Percentiles rank a stretch among this genome's conserved stretches.
These are phyloP conservation scores for Inga laurina DNA, from an alignment of 306 rosid genomes.

Conservation along the genomic window DNA sequence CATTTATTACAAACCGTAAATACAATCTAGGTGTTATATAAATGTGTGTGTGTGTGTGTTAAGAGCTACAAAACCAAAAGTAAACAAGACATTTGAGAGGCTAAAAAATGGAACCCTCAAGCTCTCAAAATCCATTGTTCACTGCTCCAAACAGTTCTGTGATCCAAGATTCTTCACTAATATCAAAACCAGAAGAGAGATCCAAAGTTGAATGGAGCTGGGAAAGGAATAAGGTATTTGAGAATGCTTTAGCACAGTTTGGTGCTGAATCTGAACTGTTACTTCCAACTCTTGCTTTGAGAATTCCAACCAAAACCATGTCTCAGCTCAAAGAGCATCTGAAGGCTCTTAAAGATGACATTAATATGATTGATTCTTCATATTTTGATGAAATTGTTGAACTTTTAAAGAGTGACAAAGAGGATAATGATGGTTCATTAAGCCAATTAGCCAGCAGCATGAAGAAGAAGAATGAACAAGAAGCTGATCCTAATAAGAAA, in stretches of 20 bases:
- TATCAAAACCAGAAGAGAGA: not conserved
- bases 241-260: not conserved
- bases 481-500: too few relatives aligned
- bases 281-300: not conserved
- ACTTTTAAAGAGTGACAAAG: not conserved
- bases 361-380: not conserved
- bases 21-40: not conserved
- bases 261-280: not conserved
- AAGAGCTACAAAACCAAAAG: not conserved
- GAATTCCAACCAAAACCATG: not conserved
- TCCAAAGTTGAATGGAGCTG: not conserved
- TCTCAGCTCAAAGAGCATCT: not conserved
- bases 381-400: not conserved
- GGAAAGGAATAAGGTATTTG: conserved; percentile 12
- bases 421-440: not conserved
- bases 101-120: not conserved
- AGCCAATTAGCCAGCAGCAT: not conserved
- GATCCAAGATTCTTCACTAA: not conserved
- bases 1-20: not conserved
- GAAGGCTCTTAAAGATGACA: not conserved
- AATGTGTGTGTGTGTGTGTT: too few relatives aligned
- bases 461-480: not conserved
- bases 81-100: not conserved
- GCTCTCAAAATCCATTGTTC: not conserved
- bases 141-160: not conserved